Percentiles rank a stretch among this genome's conserved stretches.
phyloP scores from a whole-genome alignment of 805 yeast genomes.

The Candida pini region DNA sequence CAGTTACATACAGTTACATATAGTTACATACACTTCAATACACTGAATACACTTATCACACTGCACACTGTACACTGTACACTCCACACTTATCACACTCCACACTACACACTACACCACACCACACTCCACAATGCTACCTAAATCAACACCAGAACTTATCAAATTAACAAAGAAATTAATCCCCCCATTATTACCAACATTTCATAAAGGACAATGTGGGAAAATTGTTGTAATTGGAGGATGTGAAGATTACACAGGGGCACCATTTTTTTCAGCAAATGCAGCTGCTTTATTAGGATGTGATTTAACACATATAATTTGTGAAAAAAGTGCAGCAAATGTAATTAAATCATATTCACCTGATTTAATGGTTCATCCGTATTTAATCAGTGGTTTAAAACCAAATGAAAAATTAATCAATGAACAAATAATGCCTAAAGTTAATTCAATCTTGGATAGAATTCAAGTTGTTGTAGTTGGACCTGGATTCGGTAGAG shows the following conservation, averaged over 20 bases:
- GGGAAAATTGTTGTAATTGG: conserved; percentile 87
- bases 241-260: conserved; percentile 94
- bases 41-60: neutral
- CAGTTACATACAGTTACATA: too few relatives aligned
- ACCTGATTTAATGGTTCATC: conserved; percentile 96
- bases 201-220: conserved; percentile 83
- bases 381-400: conserved; percentile 49
- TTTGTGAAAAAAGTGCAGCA: conserved; percentile 81
- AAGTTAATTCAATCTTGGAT: conserved; percentile 48
- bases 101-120: neutral
- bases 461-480: conserved; percentile 78
- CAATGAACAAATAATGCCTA: conserved; percentile 45
- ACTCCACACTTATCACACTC: neutral
- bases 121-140: neutral
- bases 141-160: conserved; percentile 11
- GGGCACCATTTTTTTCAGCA: conserved; percentile 92
- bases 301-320: conserved; percentile 80
- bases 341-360: conserved; percentile 79
- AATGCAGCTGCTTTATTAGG: conserved; percentile 82
- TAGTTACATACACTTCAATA: too few relatives aligned
- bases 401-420: conserved; percentile 27
- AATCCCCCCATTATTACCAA: conserved; percentile 70
- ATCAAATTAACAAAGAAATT: conserved; percentile 40
- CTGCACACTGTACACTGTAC: too few relatives aligned
- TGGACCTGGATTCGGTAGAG: conserved; percentile 95